A percentile compares a stretch with the other conserved stretches of the same genome.
phyloP scores from a whole-genome alignment of 2,329 filamentous ascomycete species.

The Microcera coccophila region DNA sequence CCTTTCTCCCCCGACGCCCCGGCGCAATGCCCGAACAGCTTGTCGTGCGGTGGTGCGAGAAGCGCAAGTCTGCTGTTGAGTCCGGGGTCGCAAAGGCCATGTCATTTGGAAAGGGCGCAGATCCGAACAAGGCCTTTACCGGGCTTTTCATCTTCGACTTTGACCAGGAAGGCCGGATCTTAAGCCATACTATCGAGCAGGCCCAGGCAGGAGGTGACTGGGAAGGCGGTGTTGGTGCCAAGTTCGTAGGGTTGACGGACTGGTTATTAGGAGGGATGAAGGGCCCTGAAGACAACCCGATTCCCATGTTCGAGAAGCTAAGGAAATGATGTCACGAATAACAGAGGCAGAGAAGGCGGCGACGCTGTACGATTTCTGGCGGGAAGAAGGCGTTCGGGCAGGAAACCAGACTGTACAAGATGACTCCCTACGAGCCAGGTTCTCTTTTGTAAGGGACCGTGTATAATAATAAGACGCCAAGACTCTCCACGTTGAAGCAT shows the following conservation, averaged over 20 bases:
- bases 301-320: conserved; percentile 35
- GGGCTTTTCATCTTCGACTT: conserved; percentile 96
- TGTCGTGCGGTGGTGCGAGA: conserved; percentile 79
- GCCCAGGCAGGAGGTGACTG: conserved; percentile 78
- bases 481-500: conserved; percentile 22
- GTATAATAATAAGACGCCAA: conserved; percentile 23
- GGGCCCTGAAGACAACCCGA: conserved; percentile 30
- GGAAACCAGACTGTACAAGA: not conserved
- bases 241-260: conserved; percentile 87
- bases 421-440: not conserved
- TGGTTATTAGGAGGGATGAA: conserved; percentile 81
- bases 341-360: not conserved
- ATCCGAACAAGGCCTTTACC: conserved; percentile 72
- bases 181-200: conserved; percentile 91
- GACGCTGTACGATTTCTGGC: not conserved
- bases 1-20: conserved; percentile 45
- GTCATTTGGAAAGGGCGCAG: conserved; percentile 32
- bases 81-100: conserved; percentile 44
- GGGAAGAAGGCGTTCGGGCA: not conserved
- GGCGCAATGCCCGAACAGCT: conserved; percentile 70
- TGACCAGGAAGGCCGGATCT: conserved; percentile 76
- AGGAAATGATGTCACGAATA: conserved; percentile 22
- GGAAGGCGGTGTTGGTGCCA: conserved; percentile 75
- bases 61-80: conserved; percentile 20
- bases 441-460: conserved; percentile 8